phyloP scores from a whole-genome alignment of 768 basidiomycete species.

The Boletales sp. region DNA sequence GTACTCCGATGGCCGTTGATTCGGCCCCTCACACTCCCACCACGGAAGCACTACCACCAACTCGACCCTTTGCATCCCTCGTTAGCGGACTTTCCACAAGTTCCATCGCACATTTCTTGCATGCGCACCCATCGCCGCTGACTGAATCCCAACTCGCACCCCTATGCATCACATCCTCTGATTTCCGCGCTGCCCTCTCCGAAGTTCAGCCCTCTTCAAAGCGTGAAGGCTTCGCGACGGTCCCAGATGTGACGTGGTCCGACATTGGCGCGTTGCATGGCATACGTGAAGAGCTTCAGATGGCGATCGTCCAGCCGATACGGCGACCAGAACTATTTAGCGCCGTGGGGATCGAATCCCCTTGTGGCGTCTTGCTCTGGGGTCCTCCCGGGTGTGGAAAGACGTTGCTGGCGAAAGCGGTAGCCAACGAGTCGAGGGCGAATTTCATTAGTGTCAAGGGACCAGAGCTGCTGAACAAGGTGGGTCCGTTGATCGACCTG shows the following conservation, averaged over 20 bases:
- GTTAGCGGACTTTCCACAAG: slow-evolving; percentile 43
- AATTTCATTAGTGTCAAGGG: slow-evolving; percentile 99
- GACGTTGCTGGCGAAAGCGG: slow-evolving; percentile 95
- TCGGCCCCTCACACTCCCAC: slow-evolving; percentile 15
- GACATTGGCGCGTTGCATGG: slow-evolving; percentile 90
- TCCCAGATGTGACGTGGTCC: slow-evolving; percentile 93
- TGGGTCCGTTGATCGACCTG: slow-evolving; percentile 28
- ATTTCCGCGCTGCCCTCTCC: slow-evolving; percentile 79
- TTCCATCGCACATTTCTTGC: slow-evolving; percentile 88
- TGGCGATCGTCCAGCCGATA: slow-evolving; percentile 97
- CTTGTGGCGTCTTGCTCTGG: slow-evolving; percentile 96
- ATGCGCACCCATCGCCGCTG: slow-evolving; percentile 79
- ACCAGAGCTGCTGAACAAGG: slow-evolving; percentile 96
- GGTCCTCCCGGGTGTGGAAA: slow-evolving; percentile 99
- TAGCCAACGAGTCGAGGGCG: slow-evolving; percentile 92
- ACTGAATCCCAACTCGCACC: slow-evolving; percentile 75
- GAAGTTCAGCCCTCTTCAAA: slow-evolving; percentile 95
- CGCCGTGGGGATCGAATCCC: slow-evolving; percentile 83
- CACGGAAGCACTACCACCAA: slow-evolving; percentile 10
- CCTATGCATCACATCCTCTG: slow-evolving; percentile 73
- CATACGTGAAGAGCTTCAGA: slow-evolving; percentile 88
- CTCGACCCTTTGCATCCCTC: slow-evolving; percentile 34
- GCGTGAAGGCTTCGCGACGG: slow-evolving; percentile 96
- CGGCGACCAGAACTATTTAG: slow-evolving; percentile 84
- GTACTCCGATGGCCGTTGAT: slow-evolving; percentile 39